Evolutionary conservation across 495 filamentous ascomycete species (phyloP), one percentile per base, ranked within the genome.

Genomic region (Achaetomiella virescens): DNA sequence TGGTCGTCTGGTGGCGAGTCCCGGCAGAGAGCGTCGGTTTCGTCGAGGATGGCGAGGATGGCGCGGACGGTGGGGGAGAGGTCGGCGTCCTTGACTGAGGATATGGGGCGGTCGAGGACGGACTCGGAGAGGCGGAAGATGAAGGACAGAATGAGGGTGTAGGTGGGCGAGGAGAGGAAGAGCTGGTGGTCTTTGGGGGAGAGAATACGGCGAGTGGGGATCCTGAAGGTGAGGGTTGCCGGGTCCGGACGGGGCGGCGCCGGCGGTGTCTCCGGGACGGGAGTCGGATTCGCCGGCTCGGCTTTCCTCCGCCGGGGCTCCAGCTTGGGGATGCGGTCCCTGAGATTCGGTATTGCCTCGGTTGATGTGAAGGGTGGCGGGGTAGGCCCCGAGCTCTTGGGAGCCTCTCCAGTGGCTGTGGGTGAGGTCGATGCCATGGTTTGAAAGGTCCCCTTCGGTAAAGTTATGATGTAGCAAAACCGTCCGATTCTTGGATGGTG

Each of bases 51-150:
- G 11, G 66, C 58, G n/a, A 91, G 72, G 47, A 97, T 81, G 22
- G 80, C 77, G 50, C 70, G 67, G 50, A 95, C 75, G 37, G 78
- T 61, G 10, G 80, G 74, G 54, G 84, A 78, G 9, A 80, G 63
- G 20, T 80, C 73, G 11, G 71, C 69, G 17, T 81, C 73, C 12
- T 78, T 72, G 61, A 87, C 64, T 35, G 84, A 79, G 1, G 88
- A 90, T 52, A 86, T 77, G n/a, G 88, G 82, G 17, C 74, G 81
- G 64, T 91, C 89, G 52, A 84, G 75, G 38, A 95, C 88, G 0
- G 87, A 83, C 56, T 97, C 91, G 38, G 90, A 84, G 38, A 97
- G 84, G 31, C 81, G 79, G 63, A 95, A 96, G 58, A 96, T 80
- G 64, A 95, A 99, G 18, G 86, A 81, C 21, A 87, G 66, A 48